Percentiles rank a stretch among this genome's conserved stretches.
Conservation (phyloP, 2,329 filamentous ascomycete species). For the Fusarium albidum region DNA sequence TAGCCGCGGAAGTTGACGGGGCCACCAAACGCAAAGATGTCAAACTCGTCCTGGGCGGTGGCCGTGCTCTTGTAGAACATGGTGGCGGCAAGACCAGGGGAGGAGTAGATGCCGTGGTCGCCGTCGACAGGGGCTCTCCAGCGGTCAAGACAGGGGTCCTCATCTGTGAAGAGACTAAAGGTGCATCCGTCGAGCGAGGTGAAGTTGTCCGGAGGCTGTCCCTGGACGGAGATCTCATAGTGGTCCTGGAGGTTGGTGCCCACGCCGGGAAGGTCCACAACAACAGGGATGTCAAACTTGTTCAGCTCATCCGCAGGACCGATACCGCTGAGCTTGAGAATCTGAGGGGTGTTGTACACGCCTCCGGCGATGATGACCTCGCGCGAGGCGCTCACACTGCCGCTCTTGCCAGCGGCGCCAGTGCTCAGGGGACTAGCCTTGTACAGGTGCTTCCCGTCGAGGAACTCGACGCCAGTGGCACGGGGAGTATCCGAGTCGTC, state of each 20-base stretch:
- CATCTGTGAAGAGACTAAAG: conserved; percentile 39
- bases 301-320: conserved; percentile 53
- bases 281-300: conserved; percentile 53
- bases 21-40: conserved; percentile 63
- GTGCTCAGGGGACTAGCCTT: conserved; percentile 25
- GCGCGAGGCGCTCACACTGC: conserved; percentile 40
- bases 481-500: conserved; percentile 40
- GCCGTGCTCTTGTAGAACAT: conserved; percentile 49
- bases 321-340: conserved; percentile 61
- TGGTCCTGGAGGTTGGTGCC: conserved; percentile 67
- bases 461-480: conserved; percentile 45
- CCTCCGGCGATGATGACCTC: conserved; percentile 61
- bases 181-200: conserved; percentile 43
- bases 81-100: conserved; percentile 61
- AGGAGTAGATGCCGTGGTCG: conserved; percentile 46
- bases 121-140: conserved; percentile 43
- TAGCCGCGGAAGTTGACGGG: conserved; percentile 65
- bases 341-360: conserved; percentile 59
- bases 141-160: conserved; percentile 48
- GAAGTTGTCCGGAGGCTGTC: conserved; percentile 37
- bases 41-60: conserved; percentile 50
- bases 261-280: conserved; percentile 61
- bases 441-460: conserved; percentile 39
- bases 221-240: conserved; percentile 50
- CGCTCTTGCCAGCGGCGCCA: conserved; percentile 13